phyloP scores from a whole-genome alignment of 2,329 filamentous ascomycete species.

The Achaetomium macrosporum region DNA sequence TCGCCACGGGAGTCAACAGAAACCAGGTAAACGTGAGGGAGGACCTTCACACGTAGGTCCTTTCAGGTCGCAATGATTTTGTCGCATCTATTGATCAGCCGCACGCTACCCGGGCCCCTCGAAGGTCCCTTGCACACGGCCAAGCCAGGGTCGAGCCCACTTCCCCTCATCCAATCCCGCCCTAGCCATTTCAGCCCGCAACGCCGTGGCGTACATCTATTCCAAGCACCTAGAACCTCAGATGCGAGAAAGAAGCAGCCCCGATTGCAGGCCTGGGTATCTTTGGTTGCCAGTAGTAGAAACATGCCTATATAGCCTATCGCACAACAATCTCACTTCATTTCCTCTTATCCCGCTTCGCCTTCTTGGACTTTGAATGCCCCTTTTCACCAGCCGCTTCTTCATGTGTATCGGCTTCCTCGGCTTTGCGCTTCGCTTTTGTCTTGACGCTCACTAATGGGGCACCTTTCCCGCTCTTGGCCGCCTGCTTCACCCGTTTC shows the following conservation, averaged over 20 bases:
- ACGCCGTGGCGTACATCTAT: not conserved
- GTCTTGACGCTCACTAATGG: conserved; percentile 76
- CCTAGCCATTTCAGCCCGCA: not conserved
- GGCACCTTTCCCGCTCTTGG: conserved; percentile 50
- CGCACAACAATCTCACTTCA: conserved; percentile 7
- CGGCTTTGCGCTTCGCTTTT: conserved; percentile 73
- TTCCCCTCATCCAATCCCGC: too few species aligned
- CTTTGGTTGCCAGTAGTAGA: conserved; percentile 6
- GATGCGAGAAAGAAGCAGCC: not conserved
- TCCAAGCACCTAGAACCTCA: not conserved
- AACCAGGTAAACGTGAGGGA: too few species aligned
- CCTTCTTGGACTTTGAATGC: conserved; percentile 50
- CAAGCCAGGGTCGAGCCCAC: too few species aligned
- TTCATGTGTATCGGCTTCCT: conserved; percentile 57
- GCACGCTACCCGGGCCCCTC: too few species aligned
- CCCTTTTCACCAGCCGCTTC: conserved; percentile 50
- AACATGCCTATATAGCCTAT: not conserved
- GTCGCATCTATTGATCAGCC: too few species aligned
- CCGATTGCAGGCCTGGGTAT: conserved; percentile 10
- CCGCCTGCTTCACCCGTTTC: conserved; percentile 60
- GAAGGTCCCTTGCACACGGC: too few species aligned
- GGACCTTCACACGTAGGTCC: too few species aligned
- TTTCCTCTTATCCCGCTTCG: conserved; percentile 34
- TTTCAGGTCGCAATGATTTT: too few species aligned
- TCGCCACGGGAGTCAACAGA: too few species aligned